Evolutionary conservation across 2,329 filamentous ascomycete genomes (phyloP).

Genomic region (Penicillium capsulatum): DNA sequence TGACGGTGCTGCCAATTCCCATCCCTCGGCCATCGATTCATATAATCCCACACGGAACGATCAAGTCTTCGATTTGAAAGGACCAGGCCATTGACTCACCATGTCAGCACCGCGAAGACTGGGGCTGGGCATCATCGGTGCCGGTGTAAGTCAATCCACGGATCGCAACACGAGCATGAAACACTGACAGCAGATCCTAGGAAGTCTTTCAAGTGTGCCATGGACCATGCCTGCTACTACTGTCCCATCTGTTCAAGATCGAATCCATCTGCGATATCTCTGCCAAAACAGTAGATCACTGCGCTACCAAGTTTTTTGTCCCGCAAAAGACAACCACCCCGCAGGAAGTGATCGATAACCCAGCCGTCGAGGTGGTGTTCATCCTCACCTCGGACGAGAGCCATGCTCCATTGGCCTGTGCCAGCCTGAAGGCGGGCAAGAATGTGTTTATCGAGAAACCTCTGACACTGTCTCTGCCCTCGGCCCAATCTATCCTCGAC

Average conservation of each 20-base stretch:
- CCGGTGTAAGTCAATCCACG: constrained; percentile 9
- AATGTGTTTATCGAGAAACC: constrained; percentile 18
- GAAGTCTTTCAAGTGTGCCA: constrained; percentile 19
- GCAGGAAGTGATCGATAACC: constrained; percentile 14
- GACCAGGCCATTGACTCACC: neutral
- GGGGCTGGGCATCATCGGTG: constrained; percentile 13
- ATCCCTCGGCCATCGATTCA: no score
- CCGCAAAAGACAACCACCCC: constrained; percentile 13
- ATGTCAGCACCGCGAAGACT: constrained; percentile 7
- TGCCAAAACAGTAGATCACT: constrained; percentile 13
- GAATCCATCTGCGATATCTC: constrained; percentile 18
- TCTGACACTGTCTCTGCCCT: constrained; percentile 10
- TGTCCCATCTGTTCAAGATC: constrained; percentile 15
- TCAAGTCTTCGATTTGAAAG: no score
- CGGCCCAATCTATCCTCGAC: constrained; percentile 11
- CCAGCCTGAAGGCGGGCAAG: constrained; percentile 15
- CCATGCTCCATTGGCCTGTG: constrained; percentile 13
- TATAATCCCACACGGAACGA: no score
- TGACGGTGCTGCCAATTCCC: no score
- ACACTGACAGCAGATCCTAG: constrained; percentile 1
- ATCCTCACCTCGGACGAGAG: constrained; percentile 20
- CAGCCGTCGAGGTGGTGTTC: constrained; percentile 13
- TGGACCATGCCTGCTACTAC: constrained; percentile 13
- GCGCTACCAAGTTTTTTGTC: constrained; percentile 11
- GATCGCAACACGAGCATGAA: neutral